These are phyloP conservation scores for Earliella scabrosa DNA, from an alignment of 1,284 basidiomycete genomes.

Conservation along the genomic window DNA sequence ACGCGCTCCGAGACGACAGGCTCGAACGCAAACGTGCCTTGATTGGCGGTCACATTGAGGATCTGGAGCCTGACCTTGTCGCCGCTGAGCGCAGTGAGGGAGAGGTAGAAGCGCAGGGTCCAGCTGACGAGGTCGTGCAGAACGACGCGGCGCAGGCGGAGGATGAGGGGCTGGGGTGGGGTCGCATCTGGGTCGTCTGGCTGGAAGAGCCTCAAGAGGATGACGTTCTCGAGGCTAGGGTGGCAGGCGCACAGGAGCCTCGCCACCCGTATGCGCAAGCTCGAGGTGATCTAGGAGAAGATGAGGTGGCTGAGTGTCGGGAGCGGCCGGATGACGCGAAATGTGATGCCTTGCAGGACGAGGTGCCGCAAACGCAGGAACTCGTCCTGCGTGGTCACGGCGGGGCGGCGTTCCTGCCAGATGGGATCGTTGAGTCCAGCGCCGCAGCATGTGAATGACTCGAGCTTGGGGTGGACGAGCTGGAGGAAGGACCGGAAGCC, in stretches of 20 bases:
- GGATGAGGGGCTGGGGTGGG: not conserved
- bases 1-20: conserved; percentile 1
- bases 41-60: not conserved
- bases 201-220: not conserved
- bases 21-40: not conserved
- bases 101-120: not conserved
- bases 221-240: not conserved
- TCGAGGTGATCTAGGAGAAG: not conserved
- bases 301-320: not conserved
- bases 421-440: not conserved
- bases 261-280: not conserved
- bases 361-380: not conserved
- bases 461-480: not conserved
- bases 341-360: not conserved
- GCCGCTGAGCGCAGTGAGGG: not conserved
- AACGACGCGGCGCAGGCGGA: not conserved
- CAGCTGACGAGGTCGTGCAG: not conserved
- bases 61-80: not conserved
- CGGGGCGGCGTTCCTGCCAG: not conserved
- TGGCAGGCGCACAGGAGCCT: not conserved
- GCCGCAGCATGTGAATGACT: conserved; percentile 1
- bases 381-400: not conserved
- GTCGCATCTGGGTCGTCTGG: not conserved
- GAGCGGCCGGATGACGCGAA: not conserved
- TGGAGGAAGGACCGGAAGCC: not conserved